Percentiles rank a stretch among this genome's conserved stretches.
phyloP scores from a whole-genome alignment of 2,329 filamentous ascomycete genomes.

The Hirsutella minnesotensis region DNA sequence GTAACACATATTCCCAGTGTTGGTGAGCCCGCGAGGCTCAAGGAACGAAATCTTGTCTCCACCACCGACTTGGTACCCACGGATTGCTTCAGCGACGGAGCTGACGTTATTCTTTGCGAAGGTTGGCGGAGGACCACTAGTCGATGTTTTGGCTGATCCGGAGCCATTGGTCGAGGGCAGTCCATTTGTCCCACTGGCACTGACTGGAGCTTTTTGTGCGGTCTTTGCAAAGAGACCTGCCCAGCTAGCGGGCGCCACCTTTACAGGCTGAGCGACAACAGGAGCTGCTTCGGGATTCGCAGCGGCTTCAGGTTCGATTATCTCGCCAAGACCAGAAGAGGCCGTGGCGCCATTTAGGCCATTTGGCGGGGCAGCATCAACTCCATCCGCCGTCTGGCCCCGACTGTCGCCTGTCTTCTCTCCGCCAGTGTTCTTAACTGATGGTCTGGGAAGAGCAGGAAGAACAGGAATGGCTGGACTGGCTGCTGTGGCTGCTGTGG shows the following conservation, averaged over 20 bases:
- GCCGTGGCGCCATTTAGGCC: constrained; percentile 11
- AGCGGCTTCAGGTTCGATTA: constrained; percentile 9
- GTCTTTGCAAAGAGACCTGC: constrained; percentile 26
- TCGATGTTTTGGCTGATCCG: constrained; percentile 7
- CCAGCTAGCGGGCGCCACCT: constrained; percentile 25
- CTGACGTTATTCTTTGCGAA: constrained; percentile 35
- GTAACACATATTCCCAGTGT: constrained; percentile 98
- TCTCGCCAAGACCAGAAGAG: constrained; percentile 4
- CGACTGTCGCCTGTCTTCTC: constrained; percentile 1
- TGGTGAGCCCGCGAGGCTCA: constrained; percentile 85
- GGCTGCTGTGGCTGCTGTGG: constrained; percentile 18
- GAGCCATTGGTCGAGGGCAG: constrained; percentile 13
- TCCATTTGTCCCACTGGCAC: constrained; percentile 15
- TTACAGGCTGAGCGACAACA: constrained; percentile 12
- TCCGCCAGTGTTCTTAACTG: constrained; percentile 15
- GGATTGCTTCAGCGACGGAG: constrained; percentile 67
- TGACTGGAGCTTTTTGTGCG: constrained; percentile 9
- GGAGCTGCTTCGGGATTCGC: constrained; percentile 4
- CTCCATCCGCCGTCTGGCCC: background rate
- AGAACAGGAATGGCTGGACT: constrained; percentile 31
- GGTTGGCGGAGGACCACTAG: constrained; percentile 14
- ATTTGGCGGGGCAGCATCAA: constrained; percentile 3
- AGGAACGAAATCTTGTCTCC: constrained; percentile 66
- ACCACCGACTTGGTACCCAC: constrained; percentile 55
- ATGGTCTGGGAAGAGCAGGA: constrained; percentile 31